These are phyloP conservation scores for Hyphopichia pseudoburtonii DNA, from an alignment of 1,139 yeast species.

Conservation along the genomic window DNA sequence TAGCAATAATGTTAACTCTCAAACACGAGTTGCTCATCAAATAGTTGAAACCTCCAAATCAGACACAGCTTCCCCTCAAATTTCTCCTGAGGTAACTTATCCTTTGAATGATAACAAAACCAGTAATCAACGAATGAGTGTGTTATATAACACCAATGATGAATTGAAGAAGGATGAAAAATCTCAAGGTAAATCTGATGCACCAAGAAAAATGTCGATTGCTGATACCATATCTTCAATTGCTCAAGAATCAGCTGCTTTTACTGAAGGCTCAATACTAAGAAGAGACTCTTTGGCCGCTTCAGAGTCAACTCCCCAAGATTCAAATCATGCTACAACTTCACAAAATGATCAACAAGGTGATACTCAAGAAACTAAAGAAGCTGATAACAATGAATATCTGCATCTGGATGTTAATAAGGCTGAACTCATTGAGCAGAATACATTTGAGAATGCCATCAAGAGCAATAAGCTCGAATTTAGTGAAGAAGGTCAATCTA, in stretches of 20 bases:
- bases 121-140: slow-evolving; percentile 3
- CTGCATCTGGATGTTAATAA: background rate
- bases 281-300: slow-evolving; percentile 7
- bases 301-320: background rate
- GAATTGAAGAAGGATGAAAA: background rate
- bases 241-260: slow-evolving; percentile 13
- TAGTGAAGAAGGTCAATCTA: slow-evolving; percentile 2
- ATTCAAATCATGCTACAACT: background rate
- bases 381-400: background rate
- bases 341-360: background rate
- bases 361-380: background rate
- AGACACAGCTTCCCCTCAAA: background rate
- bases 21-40: no score
- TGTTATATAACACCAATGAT: slow-evolving; percentile 1
- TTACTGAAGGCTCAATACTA: slow-evolving; percentile 14
- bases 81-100: background rate
- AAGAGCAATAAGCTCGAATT: slow-evolving; percentile 11
- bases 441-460: slow-evolving; percentile 12
- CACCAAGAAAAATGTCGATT: slow-evolving; percentile 7
- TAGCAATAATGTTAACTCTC: no score
- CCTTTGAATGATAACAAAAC: slow-evolving; percentile 2
- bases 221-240: slow-evolving; percentile 15
- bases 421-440: slow-evolving; percentile 6
- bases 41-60: slow-evolving; percentile 2
- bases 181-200: background rate